Evolutionary conservation across 2,329 filamentous ascomycete species (phyloP).

Genomic region (Colletotrichum aenigma): DNA sequence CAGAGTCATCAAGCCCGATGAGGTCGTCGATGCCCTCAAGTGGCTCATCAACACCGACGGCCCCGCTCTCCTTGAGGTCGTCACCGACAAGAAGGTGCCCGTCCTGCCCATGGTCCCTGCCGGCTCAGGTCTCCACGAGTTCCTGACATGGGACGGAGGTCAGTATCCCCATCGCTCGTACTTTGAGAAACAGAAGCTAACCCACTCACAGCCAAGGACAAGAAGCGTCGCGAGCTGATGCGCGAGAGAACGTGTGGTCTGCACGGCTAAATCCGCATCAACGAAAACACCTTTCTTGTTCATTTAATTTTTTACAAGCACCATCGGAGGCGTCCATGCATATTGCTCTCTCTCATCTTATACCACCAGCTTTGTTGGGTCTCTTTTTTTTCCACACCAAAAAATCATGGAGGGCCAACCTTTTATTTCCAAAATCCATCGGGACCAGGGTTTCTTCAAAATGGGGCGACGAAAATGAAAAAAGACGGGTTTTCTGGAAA

Average conservation of each 20-base stretch:
- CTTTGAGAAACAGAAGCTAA: conserved; percentile 30
- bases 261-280: conserved; percentile 1
- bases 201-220: conserved; percentile 63
- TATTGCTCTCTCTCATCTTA: conserved; percentile 20
- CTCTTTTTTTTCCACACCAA: not conserved
- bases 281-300: conserved; percentile 4
- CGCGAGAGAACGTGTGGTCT: conserved; percentile 62
- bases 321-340: conserved; percentile 18
- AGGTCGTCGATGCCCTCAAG: conserved; percentile 77
- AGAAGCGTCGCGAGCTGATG: conserved; percentile 70
- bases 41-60: conserved; percentile 91
- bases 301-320: conserved; percentile 1
- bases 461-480: not conserved
- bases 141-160: conserved; percentile 86
- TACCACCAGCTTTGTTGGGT: conserved; percentile 18
- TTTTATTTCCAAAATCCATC: not conserved
- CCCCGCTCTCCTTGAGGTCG: conserved; percentile 90
- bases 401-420: not conserved
- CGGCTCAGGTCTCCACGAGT: conserved; percentile 88
- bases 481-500: not conserved
- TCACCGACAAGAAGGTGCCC: conserved; percentile 90
- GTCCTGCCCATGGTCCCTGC: conserved; percentile 98
- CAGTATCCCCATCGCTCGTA: conserved; percentile 35
- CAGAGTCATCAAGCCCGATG: conserved; percentile 74
- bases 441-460: conserved; percentile 8